Conservation (phyloP, 2,329 filamentous ascomycete genomes). For the Penicillium sp. region DNA sequence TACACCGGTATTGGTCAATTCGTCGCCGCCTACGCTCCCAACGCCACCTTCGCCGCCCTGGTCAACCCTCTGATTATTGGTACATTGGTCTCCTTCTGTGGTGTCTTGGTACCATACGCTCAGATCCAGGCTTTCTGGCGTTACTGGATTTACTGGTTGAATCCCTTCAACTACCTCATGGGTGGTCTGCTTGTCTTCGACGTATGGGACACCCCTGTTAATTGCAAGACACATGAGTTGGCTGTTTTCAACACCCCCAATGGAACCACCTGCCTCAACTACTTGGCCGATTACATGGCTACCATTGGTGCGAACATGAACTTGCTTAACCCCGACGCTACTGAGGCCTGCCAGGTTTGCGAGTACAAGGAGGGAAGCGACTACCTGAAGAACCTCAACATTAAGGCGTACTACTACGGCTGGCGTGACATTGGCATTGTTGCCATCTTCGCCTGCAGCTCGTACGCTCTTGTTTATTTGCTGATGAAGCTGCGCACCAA, state of each 20-base stretch:
- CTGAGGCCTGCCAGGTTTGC: conserved; percentile 57
- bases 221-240: conserved; percentile 11
- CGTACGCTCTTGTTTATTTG: conserved; percentile 49
- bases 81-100: conserved; percentile 14
- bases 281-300: conserved; percentile 53
- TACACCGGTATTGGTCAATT: conserved; percentile 15
- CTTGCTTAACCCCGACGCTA: conserved; percentile 59
- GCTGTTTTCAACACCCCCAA: conserved; percentile 10
- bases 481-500: conserved; percentile 29
- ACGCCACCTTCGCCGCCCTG: conserved; percentile 10
- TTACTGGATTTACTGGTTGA: conserved; percentile 16
- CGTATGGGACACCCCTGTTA: conserved; percentile 5
- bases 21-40: conserved; percentile 12
- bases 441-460: conserved; percentile 54
- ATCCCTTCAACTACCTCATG: conserved; percentile 15
- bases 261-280: conserved; percentile 51
- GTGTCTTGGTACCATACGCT: conserved; percentile 12
- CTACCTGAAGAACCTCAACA: conserved; percentile 58
- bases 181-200: conserved; percentile 12
- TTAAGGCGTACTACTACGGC: conserved; percentile 60
- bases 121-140: conserved; percentile 14
- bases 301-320: conserved; percentile 47
- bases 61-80: conserved; percentile 12
- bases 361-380: conserved; percentile 57
- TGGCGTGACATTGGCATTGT: conserved; percentile 65